Evolutionary conservation across 2,329 filamentous ascomycete species (phyloP).

Genomic region (Trematosphaeria pertusa): DNA sequence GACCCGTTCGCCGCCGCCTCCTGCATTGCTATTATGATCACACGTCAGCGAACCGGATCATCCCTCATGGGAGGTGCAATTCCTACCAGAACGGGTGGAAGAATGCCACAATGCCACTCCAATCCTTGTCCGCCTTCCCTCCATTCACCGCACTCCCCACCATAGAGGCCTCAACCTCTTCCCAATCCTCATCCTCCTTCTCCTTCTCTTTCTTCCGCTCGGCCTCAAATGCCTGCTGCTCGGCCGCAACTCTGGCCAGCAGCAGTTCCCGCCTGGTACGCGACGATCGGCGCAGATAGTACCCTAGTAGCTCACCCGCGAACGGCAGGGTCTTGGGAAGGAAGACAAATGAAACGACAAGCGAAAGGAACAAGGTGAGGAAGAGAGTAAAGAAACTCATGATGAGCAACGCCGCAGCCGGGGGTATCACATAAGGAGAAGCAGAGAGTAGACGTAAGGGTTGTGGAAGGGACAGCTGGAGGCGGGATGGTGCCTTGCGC

Average conservation of each 20-base stretch:
- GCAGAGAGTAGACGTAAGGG: constrained; percentile 3
- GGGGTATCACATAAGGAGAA: constrained; percentile 18
- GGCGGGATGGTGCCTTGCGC: constrained; percentile 35
- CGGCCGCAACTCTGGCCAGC: constrained; percentile 38
- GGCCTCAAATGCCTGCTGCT: constrained; percentile 34
- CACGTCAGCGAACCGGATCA: constrained; percentile 20
- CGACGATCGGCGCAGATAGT: constrained; percentile 40
- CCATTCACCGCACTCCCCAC: constrained; percentile 55
- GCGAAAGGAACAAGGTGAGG: constrained; percentile 34
- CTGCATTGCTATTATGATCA: constrained; percentile 76
- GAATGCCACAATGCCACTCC: constrained; percentile 89
- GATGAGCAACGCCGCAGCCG: constrained; percentile 14
- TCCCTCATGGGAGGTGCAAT: background rate
- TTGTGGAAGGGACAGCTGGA: constrained; percentile 15
- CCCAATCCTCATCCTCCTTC: constrained; percentile 70
- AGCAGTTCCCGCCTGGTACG: constrained; percentile 42
- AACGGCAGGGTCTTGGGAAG: constrained; percentile 36
- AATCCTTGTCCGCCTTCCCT: constrained; percentile 62
- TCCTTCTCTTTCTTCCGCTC: constrained; percentile 21
- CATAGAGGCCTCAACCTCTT: constrained; percentile 67
- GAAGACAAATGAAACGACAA: constrained; percentile 29
- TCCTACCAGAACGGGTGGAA: constrained; percentile 95
- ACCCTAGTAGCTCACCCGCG: constrained; percentile 35
- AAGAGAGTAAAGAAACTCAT: constrained; percentile 37
- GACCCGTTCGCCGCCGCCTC: constrained; percentile 92